Conservation (phyloP, 257 asterid species). For the Fraxinus excelsior region DNA sequence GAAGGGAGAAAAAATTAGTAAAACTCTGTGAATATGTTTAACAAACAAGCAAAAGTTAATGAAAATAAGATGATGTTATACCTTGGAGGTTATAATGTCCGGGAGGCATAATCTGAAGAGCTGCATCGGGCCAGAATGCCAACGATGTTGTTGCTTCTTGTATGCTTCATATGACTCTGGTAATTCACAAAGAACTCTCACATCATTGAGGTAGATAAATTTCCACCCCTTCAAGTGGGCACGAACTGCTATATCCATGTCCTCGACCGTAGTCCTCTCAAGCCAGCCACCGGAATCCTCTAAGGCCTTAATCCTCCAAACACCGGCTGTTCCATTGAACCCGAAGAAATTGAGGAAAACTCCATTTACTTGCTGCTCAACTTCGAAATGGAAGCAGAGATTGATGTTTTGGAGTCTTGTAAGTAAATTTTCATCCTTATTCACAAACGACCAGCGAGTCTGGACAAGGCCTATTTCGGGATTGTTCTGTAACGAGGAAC, state of each 20-base stretch:
- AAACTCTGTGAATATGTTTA: background rate
- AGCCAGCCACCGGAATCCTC: slow-evolving; percentile 99
- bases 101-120: slow-evolving; percentile 84
- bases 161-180: slow-evolving; percentile 95
- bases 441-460: slow-evolving; percentile 88
- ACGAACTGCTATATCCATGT: slow-evolving; percentile 92
- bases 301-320: slow-evolving; percentile 90
- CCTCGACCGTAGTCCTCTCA: slow-evolving; percentile 94
- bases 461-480: slow-evolving; percentile 90
- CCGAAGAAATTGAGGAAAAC: slow-evolving; percentile 82
- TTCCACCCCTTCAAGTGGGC: slow-evolving; percentile 93
- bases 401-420: slow-evolving; percentile 87
- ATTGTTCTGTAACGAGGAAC: slow-evolving; percentile 56
- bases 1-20: background rate
- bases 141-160: slow-evolving; percentile 92
- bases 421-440: slow-evolving; percentile 85
- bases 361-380: slow-evolving; percentile 94
- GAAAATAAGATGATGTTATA: slow-evolving; percentile 15
- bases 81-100: slow-evolving; percentile 70
- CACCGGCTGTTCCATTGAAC: slow-evolving; percentile 95
- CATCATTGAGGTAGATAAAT: slow-evolving; percentile 70
- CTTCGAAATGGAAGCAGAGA: slow-evolving; percentile 92
- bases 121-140: slow-evolving; percentile 99
- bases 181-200: slow-evolving; percentile 74
- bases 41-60: background rate